Conservation (phyloP, 352 stramenopile species). For the Phytophthora aleatoria region DNA sequence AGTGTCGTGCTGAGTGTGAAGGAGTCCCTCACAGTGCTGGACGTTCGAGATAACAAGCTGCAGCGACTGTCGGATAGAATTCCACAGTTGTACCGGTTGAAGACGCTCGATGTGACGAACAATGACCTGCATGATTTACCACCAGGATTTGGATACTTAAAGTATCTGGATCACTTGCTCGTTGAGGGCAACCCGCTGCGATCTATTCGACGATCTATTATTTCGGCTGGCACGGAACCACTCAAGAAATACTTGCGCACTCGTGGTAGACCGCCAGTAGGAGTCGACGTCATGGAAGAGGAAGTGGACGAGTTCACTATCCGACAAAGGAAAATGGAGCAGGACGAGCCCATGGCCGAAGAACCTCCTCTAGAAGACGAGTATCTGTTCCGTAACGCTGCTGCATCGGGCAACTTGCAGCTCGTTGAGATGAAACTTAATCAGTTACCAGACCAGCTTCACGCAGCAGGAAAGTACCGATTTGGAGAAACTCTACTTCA, state of each 20-base stretch:
- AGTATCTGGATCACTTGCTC: slow-evolving; percentile 73
- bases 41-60: slow-evolving; percentile 85
- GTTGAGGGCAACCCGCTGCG: slow-evolving; percentile 81
- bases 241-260: slow-evolving; percentile 88
- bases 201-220: slow-evolving; percentile 70
- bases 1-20: slow-evolving; percentile 54
- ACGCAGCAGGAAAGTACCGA: slow-evolving; percentile 49
- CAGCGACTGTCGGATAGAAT: slow-evolving; percentile 57
- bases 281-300: slow-evolving; percentile 67
- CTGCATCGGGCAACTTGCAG: slow-evolving; percentile 57
- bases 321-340: slow-evolving; percentile 44
- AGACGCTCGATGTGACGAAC: slow-evolving; percentile 86
- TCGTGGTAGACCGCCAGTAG: slow-evolving; percentile 60
- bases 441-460: slow-evolving; percentile 44
- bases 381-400: slow-evolving; percentile 72
- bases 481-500: slow-evolving; percentile 60
- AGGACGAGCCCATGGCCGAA: slow-evolving; percentile 40
- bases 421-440: slow-evolving; percentile 63
- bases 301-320: slow-evolving; percentile 75
- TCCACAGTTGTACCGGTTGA: slow-evolving; percentile 67
- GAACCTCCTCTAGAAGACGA: slow-evolving; percentile 42
- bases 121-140: slow-evolving; percentile 81
- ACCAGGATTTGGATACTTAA: slow-evolving; percentile 72
- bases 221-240: slow-evolving; percentile 65
- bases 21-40: slow-evolving; percentile 72